These are phyloP conservation scores for Penicillium salamii DNA, from an alignment of 495 filamentous ascomycete species.

Conservation along the genomic window DNA sequence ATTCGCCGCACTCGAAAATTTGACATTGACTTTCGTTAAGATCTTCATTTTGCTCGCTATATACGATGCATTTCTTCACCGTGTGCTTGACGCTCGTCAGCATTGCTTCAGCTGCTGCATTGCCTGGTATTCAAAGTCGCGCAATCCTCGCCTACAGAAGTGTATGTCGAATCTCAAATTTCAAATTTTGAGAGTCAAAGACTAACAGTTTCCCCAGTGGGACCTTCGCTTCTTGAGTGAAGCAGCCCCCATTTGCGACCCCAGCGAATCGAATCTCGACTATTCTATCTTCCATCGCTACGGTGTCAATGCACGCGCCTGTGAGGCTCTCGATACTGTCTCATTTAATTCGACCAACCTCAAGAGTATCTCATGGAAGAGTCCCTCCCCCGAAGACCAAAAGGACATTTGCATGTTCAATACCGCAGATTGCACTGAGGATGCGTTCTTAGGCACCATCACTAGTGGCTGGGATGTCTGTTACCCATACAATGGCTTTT, in stretches of 20 bases:
- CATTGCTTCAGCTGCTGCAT: constrained; percentile 1
- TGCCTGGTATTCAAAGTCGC: constrained; percentile 3
- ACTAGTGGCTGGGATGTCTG: constrained; percentile 32
- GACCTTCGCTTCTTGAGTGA: constrained; percentile 27
- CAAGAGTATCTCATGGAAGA: constrained; percentile 34
- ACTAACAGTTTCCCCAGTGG: constrained; percentile 22
- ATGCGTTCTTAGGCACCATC: constrained; percentile 12
- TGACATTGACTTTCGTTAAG: background rate
- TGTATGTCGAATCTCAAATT: constrained; percentile 9
- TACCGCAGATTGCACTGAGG: constrained; percentile 10
- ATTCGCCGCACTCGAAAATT: background rate
- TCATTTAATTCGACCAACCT: constrained; percentile 13
- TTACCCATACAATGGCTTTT: constrained; percentile 23
- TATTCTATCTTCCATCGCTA: constrained; percentile 19
- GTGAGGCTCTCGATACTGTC: constrained; percentile 6
- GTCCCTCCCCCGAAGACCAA: constrained; percentile 7
- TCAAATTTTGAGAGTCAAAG: background rate
- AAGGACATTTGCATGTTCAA: constrained; percentile 29
- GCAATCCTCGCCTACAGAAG: constrained; percentile 19
- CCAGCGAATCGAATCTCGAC: constrained; percentile 19
- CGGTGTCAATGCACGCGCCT: constrained; percentile 6
- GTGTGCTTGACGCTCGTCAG: constrained; percentile 1
- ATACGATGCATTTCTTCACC: constrained; percentile 3
- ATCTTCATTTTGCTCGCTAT: too few relatives aligned
- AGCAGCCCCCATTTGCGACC: constrained; percentile 20